Conservation (phyloP, 345 rosid species). For the Capsella bursapastoris region DNA sequence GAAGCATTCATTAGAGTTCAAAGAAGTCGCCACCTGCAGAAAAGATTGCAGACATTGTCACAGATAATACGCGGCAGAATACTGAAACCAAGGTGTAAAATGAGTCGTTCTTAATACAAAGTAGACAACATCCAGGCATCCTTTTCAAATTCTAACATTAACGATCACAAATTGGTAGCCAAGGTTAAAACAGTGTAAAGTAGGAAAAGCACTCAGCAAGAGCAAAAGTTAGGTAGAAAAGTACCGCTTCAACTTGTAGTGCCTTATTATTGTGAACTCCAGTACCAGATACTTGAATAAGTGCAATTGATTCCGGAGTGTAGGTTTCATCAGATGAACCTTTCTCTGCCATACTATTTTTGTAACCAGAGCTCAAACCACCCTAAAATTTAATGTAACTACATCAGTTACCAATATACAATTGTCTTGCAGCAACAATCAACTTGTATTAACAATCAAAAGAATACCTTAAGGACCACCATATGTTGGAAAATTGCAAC, state of each 20-base stretch:
- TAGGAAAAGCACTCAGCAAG: slow-evolving; percentile 14
- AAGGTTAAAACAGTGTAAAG: slow-evolving; percentile 19
- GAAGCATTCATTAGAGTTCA: slow-evolving; percentile 85
- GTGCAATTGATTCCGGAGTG: slow-evolving; percentile 70
- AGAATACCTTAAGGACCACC: slow-evolving; percentile 86
- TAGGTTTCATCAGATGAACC: slow-evolving; percentile 74
- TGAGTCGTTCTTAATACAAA: slow-evolving; percentile 16
- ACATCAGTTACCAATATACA: slow-evolving; percentile 24
- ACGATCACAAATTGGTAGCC: background rate
- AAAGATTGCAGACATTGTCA: slow-evolving; percentile 36
- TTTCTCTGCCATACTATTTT: slow-evolving; percentile 65
- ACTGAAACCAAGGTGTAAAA: slow-evolving; percentile 9
- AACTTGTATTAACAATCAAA: slow-evolving; percentile 22
- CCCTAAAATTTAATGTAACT: slow-evolving; percentile 60
- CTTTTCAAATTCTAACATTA: slow-evolving; percentile 8
- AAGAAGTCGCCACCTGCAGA: slow-evolving; percentile 76
- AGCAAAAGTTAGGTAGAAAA: slow-evolving; percentile 31
- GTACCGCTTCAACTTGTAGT: slow-evolving; percentile 86
- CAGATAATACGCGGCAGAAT: background rate
- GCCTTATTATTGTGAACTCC: slow-evolving; percentile 72
- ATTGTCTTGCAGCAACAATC: slow-evolving; percentile 24
- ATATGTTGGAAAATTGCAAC: slow-evolving; percentile 89
- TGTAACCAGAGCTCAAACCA: slow-evolving; percentile 93
- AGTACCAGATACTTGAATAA: slow-evolving; percentile 84
- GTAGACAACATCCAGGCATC: slow-evolving; percentile 4